These are phyloP conservation scores for Eucommia ulmoides DNA, from an alignment of 257 asterid genomes.

Conservation along the genomic window DNA sequence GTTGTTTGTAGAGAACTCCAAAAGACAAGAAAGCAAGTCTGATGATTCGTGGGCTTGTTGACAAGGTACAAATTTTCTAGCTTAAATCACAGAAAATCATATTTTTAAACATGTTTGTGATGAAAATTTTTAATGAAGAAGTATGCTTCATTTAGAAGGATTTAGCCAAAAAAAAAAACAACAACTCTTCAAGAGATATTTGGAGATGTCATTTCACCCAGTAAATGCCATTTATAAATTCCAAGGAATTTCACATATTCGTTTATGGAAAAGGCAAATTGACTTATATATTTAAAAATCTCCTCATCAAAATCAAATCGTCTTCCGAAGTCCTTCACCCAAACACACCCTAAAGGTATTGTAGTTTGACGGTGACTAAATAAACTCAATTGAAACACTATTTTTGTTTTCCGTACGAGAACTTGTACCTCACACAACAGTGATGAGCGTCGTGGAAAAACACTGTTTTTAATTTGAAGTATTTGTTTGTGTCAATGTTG, in stretches of 20 bases:
- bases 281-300: too few relatives aligned
- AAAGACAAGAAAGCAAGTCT: slow-evolving; percentile 18
- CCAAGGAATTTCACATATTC: too few relatives aligned
- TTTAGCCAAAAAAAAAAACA: not conserved
- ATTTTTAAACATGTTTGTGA: not conserved
- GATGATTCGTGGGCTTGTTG: slow-evolving; percentile 16
- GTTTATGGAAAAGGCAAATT: too few relatives aligned
- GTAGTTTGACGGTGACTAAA: not conserved
- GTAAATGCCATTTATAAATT: too few relatives aligned
- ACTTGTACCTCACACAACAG: not conserved
- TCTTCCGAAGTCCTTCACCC: too few relatives aligned
- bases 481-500: not conserved
- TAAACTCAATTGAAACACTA: not conserved
- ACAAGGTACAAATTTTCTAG: slow-evolving; percentile 12
- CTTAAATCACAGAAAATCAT: not conserved
- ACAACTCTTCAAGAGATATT: not conserved
- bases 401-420: not conserved
- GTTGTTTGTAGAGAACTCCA: slow-evolving; percentile 12
- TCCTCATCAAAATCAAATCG: too few relatives aligned
- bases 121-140: not conserved
- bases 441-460: too few relatives aligned
- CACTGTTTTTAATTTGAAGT: not conserved
- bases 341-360: too few relatives aligned
- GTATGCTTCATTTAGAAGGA: not conserved
- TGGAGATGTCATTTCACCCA: not conserved